Conservation (phyloP, 805 yeast genomes). For the Candida dajiaensis region DNA sequence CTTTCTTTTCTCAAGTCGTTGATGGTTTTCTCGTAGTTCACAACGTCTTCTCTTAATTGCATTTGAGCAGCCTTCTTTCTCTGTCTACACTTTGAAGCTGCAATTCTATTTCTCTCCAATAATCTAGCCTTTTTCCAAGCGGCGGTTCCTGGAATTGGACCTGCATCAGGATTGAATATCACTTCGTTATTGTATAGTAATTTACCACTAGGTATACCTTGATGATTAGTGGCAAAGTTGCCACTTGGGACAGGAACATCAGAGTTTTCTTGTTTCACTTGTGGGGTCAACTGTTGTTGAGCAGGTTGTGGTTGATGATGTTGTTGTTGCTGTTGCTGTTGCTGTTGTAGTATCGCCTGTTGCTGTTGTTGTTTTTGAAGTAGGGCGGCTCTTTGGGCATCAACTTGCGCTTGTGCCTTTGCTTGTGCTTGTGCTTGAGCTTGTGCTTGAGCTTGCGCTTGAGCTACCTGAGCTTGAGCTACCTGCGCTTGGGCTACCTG, state of each 20-base stretch:
- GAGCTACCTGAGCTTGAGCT: too few species aligned
- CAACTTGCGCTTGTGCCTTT: slow-evolving; percentile 1
- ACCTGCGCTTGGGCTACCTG: too few species aligned
- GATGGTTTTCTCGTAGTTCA: slow-evolving; percentile 41
- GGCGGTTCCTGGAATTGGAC: slow-evolving; percentile 60
- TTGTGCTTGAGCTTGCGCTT: slow-evolving; percentile 4
- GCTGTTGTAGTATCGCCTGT: neutral
- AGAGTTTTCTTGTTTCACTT: neutral
- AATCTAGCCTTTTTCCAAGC: slow-evolving; percentile 63
- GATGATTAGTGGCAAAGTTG: slow-evolving; percentile 8
- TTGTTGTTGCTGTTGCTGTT: slow-evolving; percentile 7
- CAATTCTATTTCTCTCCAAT: slow-evolving; percentile 58
- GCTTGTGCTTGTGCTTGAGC: slow-evolving; percentile 8
- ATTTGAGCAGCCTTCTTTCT: slow-evolving; percentile 64
- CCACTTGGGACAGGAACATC: neutral
- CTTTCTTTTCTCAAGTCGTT: slow-evolving; percentile 30
- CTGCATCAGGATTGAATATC: slow-evolving; percentile 43
- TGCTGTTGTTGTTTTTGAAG: slow-evolving; percentile 7
- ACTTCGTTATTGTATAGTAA: slow-evolving; percentile 43
- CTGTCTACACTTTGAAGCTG: slow-evolving; percentile 65
- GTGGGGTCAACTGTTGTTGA: neutral
- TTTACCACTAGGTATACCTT: slow-evolving; percentile 36
- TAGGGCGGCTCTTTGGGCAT: neutral
- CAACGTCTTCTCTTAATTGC: slow-evolving; percentile 57
- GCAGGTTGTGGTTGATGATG: slow-evolving; percentile 5